Evolutionary conservation across 495 filamentous ascomycete species (phyloP).

Genomic region (Penicillium samsonianum): DNA sequence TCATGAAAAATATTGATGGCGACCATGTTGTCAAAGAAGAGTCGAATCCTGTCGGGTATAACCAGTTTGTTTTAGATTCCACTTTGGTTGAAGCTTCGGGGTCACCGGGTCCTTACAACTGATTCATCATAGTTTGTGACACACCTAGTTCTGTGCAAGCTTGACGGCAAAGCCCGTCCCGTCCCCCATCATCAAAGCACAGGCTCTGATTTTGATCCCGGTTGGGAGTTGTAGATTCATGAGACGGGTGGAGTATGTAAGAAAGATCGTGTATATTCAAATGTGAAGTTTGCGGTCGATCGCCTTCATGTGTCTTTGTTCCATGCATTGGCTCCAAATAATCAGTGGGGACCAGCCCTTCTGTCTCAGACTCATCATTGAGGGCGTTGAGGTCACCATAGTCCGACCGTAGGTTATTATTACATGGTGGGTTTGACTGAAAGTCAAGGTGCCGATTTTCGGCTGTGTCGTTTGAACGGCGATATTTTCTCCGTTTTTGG

Average conservation of each 20-base stretch:
- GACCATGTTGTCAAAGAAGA: not conserved
- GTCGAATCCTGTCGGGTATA: not conserved
- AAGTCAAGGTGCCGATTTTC: not conserved
- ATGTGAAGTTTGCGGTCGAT: not conserved
- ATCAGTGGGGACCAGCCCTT: not conserved
- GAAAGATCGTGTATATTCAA: not conserved
- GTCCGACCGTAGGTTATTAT: not conserved
- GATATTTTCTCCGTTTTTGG: not conserved
- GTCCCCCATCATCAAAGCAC: not conserved
- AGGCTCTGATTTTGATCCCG: not conserved
- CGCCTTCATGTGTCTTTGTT: not conserved
- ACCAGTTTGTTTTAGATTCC: not conserved
- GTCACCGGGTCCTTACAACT: not conserved
- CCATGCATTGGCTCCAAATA: not conserved
- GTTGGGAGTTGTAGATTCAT: not conserved
- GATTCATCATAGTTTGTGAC: not conserved
- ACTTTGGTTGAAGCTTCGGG: not conserved
- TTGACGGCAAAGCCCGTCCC: not conserved
- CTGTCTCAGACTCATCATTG: not conserved
- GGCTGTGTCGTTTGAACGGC: not conserved
- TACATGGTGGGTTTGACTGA: too few species aligned
- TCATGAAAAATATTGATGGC: not conserved
- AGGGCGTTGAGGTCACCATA: not conserved
- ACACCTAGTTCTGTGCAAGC: not conserved
- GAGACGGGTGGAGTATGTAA: not conserved